phyloP scores from a whole-genome alignment of 2,329 filamentous ascomycete species.

The Domatiomyces globalis region DNA sequence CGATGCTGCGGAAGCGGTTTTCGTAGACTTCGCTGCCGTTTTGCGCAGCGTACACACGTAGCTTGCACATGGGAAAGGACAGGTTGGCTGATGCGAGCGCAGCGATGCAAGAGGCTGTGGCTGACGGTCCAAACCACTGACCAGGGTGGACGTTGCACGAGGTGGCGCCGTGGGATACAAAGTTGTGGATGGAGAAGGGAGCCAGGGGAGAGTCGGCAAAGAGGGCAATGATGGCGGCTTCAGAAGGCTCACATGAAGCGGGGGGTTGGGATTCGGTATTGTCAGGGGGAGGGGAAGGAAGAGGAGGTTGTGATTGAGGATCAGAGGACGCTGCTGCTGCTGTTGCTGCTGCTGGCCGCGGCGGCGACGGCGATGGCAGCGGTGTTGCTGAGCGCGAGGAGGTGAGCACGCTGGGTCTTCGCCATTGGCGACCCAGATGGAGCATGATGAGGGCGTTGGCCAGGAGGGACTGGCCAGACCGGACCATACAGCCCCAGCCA shows the following conservation, averaged over 20 bases:
- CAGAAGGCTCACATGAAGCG: background rate
- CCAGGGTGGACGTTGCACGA: constrained; percentile 90
- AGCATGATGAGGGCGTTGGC: constrained; percentile 69
- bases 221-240: constrained; percentile 49
- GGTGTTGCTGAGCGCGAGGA: background rate
- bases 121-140: constrained; percentile 98
- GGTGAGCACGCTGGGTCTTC: constrained; percentile 32
- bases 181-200: constrained; percentile 88
- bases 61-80: constrained; percentile 34
- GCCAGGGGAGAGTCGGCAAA: constrained; percentile 80
- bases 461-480: constrained; percentile 83
- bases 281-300: background rate
- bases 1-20: constrained; percentile 67
- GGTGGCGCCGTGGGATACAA: constrained; percentile 73
- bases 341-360: background rate
- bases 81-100: constrained; percentile 54
- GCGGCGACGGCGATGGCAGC: background rate
- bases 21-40: constrained; percentile 89
- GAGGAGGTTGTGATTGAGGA: background rate
- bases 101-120: constrained; percentile 83
- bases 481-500: constrained; percentile 98
- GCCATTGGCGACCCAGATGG: constrained; percentile 53
- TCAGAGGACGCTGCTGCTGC: background rate
- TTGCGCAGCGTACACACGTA: constrained; percentile 78
- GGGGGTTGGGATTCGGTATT: background rate